Conservation (phyloP, 2,329 filamentous ascomycete genomes). For the Stagonosporopsis rhizophila region DNA sequence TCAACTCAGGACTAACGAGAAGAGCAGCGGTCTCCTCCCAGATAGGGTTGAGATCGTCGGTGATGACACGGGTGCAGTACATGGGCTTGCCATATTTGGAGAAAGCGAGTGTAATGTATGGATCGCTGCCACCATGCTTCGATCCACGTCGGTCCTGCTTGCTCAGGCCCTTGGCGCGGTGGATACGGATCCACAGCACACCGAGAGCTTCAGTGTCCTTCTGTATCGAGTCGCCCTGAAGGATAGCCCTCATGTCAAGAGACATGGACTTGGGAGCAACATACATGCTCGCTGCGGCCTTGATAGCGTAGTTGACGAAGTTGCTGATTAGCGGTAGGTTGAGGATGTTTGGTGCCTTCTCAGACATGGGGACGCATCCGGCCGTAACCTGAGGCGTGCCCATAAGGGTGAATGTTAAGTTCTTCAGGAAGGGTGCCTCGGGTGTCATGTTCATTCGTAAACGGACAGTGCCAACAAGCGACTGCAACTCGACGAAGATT, state of each 20-base stretch:
- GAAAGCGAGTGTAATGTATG: constrained; percentile 93
- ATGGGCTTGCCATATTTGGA: constrained; percentile 97
- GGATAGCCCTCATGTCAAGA: constrained; percentile 86
- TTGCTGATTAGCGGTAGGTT: constrained; percentile 93
- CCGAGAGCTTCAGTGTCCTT: constrained; percentile 88
- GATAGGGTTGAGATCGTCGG: constrained; percentile 89
- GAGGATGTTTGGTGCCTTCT: constrained; percentile 86
- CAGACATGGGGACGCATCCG: constrained; percentile 90
- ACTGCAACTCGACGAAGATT: constrained; percentile 87
- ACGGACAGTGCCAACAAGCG: constrained; percentile 86
- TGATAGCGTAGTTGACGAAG: constrained; percentile 96
- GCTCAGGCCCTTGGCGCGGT: constrained; percentile 84
- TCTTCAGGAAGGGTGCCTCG: constrained; percentile 90
- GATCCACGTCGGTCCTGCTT: constrained; percentile 88
- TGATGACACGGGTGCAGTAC: constrained; percentile 96
- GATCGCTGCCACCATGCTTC: constrained; percentile 86
- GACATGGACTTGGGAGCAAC: constrained; percentile 95
- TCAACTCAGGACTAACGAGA: constrained; percentile 84
- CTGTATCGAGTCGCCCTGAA: constrained; percentile 88
- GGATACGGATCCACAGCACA: constrained; percentile 90
- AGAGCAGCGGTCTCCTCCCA: constrained; percentile 90
- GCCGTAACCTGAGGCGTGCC: constrained; percentile 88
- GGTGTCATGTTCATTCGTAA: constrained; percentile 85
- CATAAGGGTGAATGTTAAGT: constrained; percentile 91
- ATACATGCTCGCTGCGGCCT: constrained; percentile 83